These are phyloP conservation scores for Trichoderma sp. DNA, from an alignment of 2,329 filamentous ascomycete genomes.

Conservation along the genomic window DNA sequence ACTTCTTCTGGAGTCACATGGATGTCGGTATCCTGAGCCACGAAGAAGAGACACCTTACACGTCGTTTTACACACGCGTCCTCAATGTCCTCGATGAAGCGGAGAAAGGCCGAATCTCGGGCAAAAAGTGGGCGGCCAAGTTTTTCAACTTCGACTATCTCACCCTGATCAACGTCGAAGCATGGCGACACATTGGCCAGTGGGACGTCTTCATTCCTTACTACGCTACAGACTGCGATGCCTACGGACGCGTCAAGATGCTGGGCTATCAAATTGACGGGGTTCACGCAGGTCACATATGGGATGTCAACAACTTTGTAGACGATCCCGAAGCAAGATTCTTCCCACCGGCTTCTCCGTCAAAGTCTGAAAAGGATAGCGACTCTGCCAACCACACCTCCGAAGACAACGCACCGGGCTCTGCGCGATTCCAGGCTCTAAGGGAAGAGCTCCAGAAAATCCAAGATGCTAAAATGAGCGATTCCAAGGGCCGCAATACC, in stretches of 20 bases:
- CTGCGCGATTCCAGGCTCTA: slow-evolving; percentile 3
- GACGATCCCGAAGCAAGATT: slow-evolving; percentile 6
- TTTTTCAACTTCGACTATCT: slow-evolving; percentile 19
- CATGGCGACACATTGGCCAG: slow-evolving; percentile 7
- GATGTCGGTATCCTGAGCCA: slow-evolving; percentile 11
- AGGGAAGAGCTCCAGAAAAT: not conserved
- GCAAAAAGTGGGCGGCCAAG: slow-evolving; percentile 11
- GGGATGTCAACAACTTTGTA: not conserved
- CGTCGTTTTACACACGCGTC: slow-evolving; percentile 5
- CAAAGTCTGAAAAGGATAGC: not conserved
- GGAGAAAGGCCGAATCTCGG: not conserved
- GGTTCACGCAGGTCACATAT: slow-evolving; percentile 6
- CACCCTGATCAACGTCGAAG: slow-evolving; percentile 5
- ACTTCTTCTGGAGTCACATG: slow-evolving; percentile 18
- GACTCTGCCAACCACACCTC: not conserved
- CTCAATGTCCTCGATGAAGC: slow-evolving; percentile 6
- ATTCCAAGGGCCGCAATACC: slow-evolving; percentile 6
- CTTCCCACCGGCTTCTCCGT: not conserved
- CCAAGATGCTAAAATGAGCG: not conserved
- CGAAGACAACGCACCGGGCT: slow-evolving; percentile 1
- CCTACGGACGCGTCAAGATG: slow-evolving; percentile 6
- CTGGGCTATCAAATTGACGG: not conserved
- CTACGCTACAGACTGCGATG: slow-evolving; percentile 14
- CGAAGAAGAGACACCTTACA: slow-evolving; percentile 5
- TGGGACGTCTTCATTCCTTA: slow-evolving; percentile 17